A percentile compares a stretch with the other conserved stretches of the same genome.
Conservation (phyloP, 768 basidiomycete genomes). For the Amanita fuliginea region DNA sequence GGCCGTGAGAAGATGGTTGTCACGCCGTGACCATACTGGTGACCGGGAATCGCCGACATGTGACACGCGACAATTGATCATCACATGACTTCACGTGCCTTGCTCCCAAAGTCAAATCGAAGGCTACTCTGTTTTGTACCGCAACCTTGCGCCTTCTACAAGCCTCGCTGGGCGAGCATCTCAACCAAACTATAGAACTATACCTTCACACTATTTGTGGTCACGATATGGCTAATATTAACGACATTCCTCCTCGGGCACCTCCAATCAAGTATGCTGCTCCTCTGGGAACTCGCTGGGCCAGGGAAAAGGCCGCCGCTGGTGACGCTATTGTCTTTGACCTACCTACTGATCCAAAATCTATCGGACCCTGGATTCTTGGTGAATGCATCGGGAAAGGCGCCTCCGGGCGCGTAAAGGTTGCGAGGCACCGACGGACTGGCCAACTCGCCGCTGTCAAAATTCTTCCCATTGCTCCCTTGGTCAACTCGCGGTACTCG, state of each 20-base stretch:
- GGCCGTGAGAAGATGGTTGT: too few species aligned
- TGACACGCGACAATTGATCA: background rate
- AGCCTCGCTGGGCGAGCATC: slow-evolving; percentile 33
- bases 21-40: too few species aligned
- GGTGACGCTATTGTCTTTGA: slow-evolving; percentile 65
- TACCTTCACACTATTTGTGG: slow-evolving; percentile 14
- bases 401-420: slow-evolving; percentile 88
- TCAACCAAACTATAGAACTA: slow-evolving; percentile 19
- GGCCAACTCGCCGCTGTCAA: slow-evolving; percentile 93
- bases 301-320: slow-evolving; percentile 78
- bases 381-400: slow-evolving; percentile 94
- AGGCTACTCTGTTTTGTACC: background rate
- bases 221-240: slow-evolving; percentile 26
- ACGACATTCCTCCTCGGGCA: slow-evolving; percentile 53
- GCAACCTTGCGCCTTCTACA: slow-evolving; percentile 9
- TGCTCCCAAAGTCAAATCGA: slow-evolving; percentile 4
- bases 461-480: slow-evolving; percentile 78
- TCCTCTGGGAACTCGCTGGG: slow-evolving; percentile 74
- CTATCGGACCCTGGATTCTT: slow-evolving; percentile 86
- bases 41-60: too few species aligned
- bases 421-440: slow-evolving; percentile 77
- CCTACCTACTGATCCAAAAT: slow-evolving; percentile 73
- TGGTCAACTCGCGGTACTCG: slow-evolving; percentile 63
- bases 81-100: slow-evolving; percentile 13
- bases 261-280: slow-evolving; percentile 64